These are phyloP conservation scores for Kwoniella heveanensis DNA, from an alignment of 768 basidiomycete species.

Conservation along the genomic window DNA sequence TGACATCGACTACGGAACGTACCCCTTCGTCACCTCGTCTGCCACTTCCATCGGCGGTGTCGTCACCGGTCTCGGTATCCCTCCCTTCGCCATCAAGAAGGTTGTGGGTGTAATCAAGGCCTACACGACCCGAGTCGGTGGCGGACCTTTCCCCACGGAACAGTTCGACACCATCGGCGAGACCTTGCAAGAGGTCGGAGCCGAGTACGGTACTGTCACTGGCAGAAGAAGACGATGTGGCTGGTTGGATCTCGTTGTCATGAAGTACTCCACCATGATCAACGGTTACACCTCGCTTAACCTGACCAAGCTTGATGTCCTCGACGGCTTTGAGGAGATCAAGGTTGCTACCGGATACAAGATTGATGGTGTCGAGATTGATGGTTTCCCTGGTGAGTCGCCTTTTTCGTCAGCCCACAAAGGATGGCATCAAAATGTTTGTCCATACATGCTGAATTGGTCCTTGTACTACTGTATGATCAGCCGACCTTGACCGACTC, in stretches of 20 bases:
- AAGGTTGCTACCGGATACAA: conserved; percentile 81
- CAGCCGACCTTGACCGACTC: conserved; percentile 83
- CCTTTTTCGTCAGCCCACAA: background rate
- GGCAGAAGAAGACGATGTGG: conserved; percentile 91
- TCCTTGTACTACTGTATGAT: background rate
- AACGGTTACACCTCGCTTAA: conserved; percentile 94
- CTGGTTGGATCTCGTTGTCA: conserved; percentile 95
- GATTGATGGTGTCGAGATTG: conserved; percentile 73
- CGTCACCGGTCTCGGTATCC: conserved; percentile 95
- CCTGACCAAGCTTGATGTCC: conserved; percentile 92
- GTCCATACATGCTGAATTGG: conserved; percentile 21
- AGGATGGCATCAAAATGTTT: too few relatives aligned
- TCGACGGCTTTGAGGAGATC: conserved; percentile 82
- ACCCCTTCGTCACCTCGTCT: conserved; percentile 95
- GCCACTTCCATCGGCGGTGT: conserved; percentile 92
- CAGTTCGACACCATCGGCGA: conserved; percentile 82
- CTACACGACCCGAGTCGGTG: conserved; percentile 97
- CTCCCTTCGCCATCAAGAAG: conserved; percentile 82
- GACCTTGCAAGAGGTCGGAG: conserved; percentile 90
- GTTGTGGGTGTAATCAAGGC: conserved; percentile 94
- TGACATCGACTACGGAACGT: conserved; percentile 96
- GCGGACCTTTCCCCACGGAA: conserved; percentile 96
- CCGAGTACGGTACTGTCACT: conserved; percentile 88
- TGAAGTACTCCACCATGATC: conserved; percentile 87
- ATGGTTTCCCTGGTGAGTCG: conserved; percentile 80